Conservation (phyloP, 345 rosid species). For the Hibiscus mutabilis region DNA sequence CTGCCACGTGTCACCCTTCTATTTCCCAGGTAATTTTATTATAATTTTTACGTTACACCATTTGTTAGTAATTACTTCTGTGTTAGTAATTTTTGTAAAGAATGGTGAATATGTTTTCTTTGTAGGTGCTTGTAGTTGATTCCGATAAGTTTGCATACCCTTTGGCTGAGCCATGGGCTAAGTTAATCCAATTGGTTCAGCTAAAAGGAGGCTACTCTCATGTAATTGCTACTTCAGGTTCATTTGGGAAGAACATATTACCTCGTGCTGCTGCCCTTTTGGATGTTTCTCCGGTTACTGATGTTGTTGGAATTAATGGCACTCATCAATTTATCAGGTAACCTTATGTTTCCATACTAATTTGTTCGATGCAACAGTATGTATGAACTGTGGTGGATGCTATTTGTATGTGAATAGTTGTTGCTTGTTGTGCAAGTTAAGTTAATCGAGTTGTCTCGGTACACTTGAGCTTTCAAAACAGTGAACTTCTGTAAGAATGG, state of each 20-base stretch:
- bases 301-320: slow-evolving; percentile 62
- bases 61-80: background rate
- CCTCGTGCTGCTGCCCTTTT: slow-evolving; percentile 93
- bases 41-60: background rate
- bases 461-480: background rate
- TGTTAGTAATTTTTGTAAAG: background rate
- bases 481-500: background rate
- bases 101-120: background rate
- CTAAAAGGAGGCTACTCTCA: slow-evolving; percentile 62
- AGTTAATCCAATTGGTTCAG: slow-evolving; percentile 66
- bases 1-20: slow-evolving; percentile 71
- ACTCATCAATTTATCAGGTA: slow-evolving; percentile 73
- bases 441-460: background rate
- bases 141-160: slow-evolving; percentile 62
- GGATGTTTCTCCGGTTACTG: slow-evolving; percentile 91
- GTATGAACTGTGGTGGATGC: background rate
- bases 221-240: slow-evolving; percentile 63
- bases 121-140: slow-evolving; percentile 86
- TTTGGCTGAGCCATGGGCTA: slow-evolving; percentile 90
- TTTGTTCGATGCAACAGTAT: background rate
- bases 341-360: background rate
- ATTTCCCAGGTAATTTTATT: slow-evolving; percentile 50
- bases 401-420: background rate
- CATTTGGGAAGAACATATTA: slow-evolving; percentile 82
- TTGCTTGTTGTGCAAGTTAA: background rate